phyloP scores from a whole-genome alignment of 2,329 filamentous ascomycete species.

The Aspergillus niger region DNA sequence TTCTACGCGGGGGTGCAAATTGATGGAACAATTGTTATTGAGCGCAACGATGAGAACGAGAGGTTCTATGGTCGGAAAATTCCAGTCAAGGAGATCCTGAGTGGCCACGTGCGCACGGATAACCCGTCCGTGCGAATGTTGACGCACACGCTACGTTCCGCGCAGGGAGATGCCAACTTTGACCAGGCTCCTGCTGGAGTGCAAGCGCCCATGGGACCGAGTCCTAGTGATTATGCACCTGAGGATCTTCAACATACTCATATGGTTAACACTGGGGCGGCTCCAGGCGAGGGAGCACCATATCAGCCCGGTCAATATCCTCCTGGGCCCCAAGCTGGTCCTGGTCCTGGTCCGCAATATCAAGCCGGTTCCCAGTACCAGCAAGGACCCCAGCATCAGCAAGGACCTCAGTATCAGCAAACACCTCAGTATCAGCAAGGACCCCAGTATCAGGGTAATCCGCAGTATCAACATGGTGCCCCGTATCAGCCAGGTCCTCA shows the following conservation, averaged over 20 bases:
- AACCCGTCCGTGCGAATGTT: conserved; percentile 8
- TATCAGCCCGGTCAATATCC: neutral
- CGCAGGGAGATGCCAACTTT: conserved; percentile 11
- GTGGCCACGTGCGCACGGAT: conserved; percentile 49
- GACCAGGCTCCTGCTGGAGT: conserved; percentile 8
- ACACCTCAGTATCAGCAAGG: neutral
- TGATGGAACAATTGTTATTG: conserved; percentile 81
- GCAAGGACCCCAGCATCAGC: neutral
- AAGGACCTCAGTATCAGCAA: neutral
- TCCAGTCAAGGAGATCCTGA: conserved; percentile 62
- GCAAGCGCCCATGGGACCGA: conserved; percentile 8
- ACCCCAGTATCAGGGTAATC: neutral
- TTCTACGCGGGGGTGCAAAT: conserved; percentile 84
- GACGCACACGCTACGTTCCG: conserved; percentile 10
- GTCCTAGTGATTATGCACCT: conserved; percentile 8
- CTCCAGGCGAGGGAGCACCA: neutral
- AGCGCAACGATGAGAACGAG: conserved; percentile 81
- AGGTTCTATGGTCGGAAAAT: conserved; percentile 71
- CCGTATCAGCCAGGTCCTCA: neutral
- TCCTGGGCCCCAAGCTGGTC: neutral
- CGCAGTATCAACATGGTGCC: neutral
- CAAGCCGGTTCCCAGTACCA: neutral
- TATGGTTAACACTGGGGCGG: neutral
- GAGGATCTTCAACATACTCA: neutral
- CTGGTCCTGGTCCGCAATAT: neutral